phyloP scores from a whole-genome alignment of 2,329 filamentous ascomycete species.

The Aureobasidium vineae region DNA sequence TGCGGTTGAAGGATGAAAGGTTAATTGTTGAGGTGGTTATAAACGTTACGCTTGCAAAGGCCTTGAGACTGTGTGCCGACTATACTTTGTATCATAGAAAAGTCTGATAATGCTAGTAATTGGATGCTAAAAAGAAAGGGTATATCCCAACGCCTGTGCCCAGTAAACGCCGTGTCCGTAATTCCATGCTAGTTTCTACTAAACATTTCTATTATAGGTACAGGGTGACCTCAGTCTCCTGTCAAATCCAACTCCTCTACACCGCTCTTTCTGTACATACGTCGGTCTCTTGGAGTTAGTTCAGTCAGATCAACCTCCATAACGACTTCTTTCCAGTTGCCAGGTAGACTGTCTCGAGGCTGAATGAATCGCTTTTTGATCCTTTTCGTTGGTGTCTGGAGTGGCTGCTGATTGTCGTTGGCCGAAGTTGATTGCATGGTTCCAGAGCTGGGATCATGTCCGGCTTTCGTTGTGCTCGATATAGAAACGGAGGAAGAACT shows the following conservation, averaged over 20 bases:
- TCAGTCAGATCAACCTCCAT: constrained; percentile 31
- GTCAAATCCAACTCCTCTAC: constrained; percentile 42
- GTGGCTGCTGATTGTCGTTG: not conserved
- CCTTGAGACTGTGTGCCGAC: too few relatives aligned
- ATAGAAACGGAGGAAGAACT: not conserved
- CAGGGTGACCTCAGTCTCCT: constrained; percentile 8
- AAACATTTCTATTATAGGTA: too few relatives aligned
- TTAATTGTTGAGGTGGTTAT: too few relatives aligned
- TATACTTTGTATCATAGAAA: too few relatives aligned
- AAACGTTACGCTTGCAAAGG: too few relatives aligned
- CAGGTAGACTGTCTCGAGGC: constrained; percentile 37
- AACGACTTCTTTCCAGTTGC: constrained; percentile 38
- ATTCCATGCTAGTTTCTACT: not conserved
- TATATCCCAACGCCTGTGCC: constrained; percentile 5
- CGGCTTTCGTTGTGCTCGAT: not conserved
- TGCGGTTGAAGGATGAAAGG: not conserved
- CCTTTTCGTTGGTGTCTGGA: constrained; percentile 17
- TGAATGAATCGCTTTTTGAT: constrained; percentile 34
- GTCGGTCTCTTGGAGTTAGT: constrained; percentile 22
- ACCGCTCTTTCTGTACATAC: constrained; percentile 37
- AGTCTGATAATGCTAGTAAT: not conserved
- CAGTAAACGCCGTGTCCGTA: not conserved
- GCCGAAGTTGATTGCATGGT: not conserved
- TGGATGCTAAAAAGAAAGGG: not conserved
- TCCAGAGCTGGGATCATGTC: not conserved